These are phyloP conservation scores for Pigoraptor vietnamica DNA, from an alignment of 78 protist species.

Conservation along the genomic window DNA sequence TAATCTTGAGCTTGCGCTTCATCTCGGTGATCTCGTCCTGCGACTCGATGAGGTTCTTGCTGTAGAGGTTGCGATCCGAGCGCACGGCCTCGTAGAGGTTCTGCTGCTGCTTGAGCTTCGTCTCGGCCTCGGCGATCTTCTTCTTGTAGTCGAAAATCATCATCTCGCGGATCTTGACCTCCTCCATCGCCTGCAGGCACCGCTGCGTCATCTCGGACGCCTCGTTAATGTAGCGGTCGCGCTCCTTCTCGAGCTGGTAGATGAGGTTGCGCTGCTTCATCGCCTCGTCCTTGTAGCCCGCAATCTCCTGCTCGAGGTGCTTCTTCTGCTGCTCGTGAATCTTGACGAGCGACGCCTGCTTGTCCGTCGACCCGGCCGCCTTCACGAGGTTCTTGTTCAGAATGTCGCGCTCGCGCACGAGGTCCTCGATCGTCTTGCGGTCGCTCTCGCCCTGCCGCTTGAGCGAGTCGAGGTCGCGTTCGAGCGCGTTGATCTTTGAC, in stretches of 20 bases:
- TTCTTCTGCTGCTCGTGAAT: constrained; percentile 24
- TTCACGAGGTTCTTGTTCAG: constrained; percentile 25
- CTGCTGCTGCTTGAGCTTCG: constrained; percentile 72
- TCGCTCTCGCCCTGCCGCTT: constrained; percentile 15
- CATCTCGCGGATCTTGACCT: constrained; percentile 50
- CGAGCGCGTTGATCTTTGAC: background rate
- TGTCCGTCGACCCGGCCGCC: background rate
- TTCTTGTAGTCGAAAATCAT: constrained; percentile 53
- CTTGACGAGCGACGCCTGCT: constrained; percentile 19
- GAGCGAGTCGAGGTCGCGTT: constrained; percentile 26
- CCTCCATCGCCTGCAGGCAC: constrained; percentile 62
- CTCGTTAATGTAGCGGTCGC: constrained; percentile 44
- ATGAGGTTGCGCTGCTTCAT: constrained; percentile 28
- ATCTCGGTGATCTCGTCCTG: constrained; percentile 76
- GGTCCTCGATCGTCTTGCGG: constrained; percentile 14
- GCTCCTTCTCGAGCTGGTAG: constrained; percentile 57
- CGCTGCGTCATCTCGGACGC: constrained; percentile 36
- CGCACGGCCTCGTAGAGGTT: constrained; percentile 79
- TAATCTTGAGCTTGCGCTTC: constrained; percentile 75
- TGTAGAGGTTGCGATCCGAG: constrained; percentile 76
- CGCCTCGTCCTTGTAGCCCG: constrained; percentile 45
- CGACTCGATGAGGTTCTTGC: constrained; percentile 77
- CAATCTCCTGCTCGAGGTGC: constrained; percentile 54
- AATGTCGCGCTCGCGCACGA: constrained; percentile 45
- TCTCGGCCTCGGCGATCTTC: constrained; percentile 59